Percentiles rank a stretch among this genome's conserved stretches.
These are phyloP conservation scores for Sordariomycetes sp. DNA, from an alignment of 2,329 filamentous ascomycete species.

Conservation along the genomic window DNA sequence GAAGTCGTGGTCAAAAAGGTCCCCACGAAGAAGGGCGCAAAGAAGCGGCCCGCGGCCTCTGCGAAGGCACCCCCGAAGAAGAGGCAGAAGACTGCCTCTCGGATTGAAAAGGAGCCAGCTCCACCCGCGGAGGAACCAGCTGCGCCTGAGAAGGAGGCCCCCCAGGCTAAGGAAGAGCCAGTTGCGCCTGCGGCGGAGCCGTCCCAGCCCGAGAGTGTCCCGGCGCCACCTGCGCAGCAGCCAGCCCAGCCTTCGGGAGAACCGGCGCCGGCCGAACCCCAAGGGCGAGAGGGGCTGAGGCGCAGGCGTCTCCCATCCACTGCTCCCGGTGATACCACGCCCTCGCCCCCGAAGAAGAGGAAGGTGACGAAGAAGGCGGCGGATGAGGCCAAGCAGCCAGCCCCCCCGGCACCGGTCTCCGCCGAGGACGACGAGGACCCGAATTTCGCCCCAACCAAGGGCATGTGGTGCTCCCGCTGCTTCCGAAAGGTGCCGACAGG, in stretches of 20 bases:
- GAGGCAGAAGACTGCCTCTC: background rate
- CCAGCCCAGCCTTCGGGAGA: too few species aligned
- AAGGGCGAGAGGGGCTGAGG: too few species aligned
- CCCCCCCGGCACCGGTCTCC: background rate
- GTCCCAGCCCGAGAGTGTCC: too few species aligned
- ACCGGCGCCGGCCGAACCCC: too few species aligned
- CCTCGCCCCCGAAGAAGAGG: background rate
- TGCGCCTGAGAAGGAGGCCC: too few species aligned
- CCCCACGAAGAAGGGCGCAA: background rate
- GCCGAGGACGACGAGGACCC: background rate
- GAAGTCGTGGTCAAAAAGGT: too few species aligned
- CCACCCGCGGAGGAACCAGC: background rate
- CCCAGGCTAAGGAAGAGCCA: too few species aligned
- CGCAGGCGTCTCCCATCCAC: too few species aligned
- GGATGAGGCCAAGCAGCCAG: background rate
- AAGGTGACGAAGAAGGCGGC: background rate
- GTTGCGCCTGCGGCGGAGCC: too few species aligned
- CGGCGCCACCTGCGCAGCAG: too few species aligned
- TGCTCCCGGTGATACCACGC: background rate
- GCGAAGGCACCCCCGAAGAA: background rate
- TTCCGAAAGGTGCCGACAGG: background rate
- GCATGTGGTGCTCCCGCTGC: conserved; percentile 1
- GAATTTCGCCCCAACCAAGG: background rate
- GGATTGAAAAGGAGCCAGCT: background rate
- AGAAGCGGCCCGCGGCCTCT: background rate